Base-by-base conservation (phyloP, 2,329 filamentous ascomycete species). In the Pyrenophora graminea region DNA sequence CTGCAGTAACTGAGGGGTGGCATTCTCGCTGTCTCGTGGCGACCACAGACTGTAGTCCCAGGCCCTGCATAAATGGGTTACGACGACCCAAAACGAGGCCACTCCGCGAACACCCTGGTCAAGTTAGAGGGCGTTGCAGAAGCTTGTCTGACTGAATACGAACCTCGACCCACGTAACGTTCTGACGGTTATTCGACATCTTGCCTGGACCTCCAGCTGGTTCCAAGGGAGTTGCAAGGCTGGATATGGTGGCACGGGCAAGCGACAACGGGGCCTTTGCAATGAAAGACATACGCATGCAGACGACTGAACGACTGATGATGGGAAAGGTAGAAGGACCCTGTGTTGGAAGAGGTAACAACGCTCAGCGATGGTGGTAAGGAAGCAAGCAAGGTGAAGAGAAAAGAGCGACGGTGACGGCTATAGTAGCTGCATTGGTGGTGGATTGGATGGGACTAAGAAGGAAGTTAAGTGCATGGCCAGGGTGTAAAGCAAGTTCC, bases 21-120 rank as follows among this genome's bases (percentile, higher is more conserved):
- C 70, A 39, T 78, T 68, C 53, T 74, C 69, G 45, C 59, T 69
- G 56, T 80, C 76, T 55, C 76, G 69, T 6, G 71, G 77, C 39
- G 74, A 79, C 68, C 81, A 82, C 12, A 82, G 69, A n/a, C 72
- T 66, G 59, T 79, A 82, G 59, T 81, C 78, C 71, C 76, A 79
- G 25, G 78, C 80, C 51, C 80, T 74, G 46, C 79, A 74, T 30
- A 82, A 70, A 63, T 82, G 80, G 50, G 80, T 82, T 52, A 78
- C 67, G 39, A 82, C 76, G 40, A 82, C 80, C 52, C 80, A 73
- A 61, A 79, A 79, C 9, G 80, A 82, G 17, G 79, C 80, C 32
- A 82, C 74, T 53, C 80, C 79, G 55, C 80, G 76, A 17, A 82
- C 74, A 49, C 79, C 80, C 79, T 81, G 42, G 12, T 17, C 17